Percentiles rank a stretch among this genome's conserved stretches.
These are phyloP conservation scores for Coleophoma crateriformis DNA, from an alignment of 2,329 filamentous ascomycete species.

Conservation along the genomic window DNA sequence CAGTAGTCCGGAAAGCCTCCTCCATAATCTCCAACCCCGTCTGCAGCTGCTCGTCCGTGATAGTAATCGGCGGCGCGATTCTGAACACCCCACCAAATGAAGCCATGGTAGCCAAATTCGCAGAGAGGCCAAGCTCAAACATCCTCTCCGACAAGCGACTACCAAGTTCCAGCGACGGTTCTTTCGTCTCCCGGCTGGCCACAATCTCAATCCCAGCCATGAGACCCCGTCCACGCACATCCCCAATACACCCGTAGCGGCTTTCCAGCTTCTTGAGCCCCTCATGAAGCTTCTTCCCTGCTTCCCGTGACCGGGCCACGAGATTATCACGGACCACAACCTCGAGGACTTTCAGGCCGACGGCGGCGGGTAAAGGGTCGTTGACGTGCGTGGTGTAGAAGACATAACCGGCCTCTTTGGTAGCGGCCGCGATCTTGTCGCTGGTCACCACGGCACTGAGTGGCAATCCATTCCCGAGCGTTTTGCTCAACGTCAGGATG, in stretches of 20 bases:
- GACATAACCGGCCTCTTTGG: slow-evolving; percentile 42
- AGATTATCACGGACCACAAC: slow-evolving; percentile 52
- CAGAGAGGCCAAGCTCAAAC: slow-evolving; percentile 47
- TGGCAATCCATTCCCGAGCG: slow-evolving; percentile 54
- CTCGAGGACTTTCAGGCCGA: slow-evolving; percentile 56
- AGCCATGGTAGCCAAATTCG: slow-evolving; percentile 47
- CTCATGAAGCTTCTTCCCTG: slow-evolving; percentile 40
- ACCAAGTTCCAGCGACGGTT: slow-evolving; percentile 40
- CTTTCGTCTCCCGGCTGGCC: slow-evolving; percentile 39
- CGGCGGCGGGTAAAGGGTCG: slow-evolving; percentile 53
- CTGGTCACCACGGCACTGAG: slow-evolving; percentile 52
- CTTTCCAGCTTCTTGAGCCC: slow-evolving; percentile 38
- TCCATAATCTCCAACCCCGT: slow-evolving; percentile 51
- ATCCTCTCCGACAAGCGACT: slow-evolving; percentile 39
- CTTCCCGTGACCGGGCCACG: slow-evolving; percentile 36
- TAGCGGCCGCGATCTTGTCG: slow-evolving; percentile 42
- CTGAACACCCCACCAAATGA: slow-evolving; percentile 52
- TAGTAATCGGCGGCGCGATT: slow-evolving; percentile 55
- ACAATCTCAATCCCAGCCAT: slow-evolving; percentile 56
- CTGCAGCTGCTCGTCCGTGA: slow-evolving; percentile 42
- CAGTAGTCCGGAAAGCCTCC: slow-evolving; percentile 39
- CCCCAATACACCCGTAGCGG: slow-evolving; percentile 55
- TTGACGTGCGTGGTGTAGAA: slow-evolving; percentile 60
- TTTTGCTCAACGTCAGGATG: slow-evolving; percentile 56
- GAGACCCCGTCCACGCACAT: slow-evolving; percentile 53